A percentile compares a stretch with the other conserved stretches of the same genome.
These are phyloP conservation scores for Ziziphus jujuba DNA, from an alignment of 306 rosid genomes.

Conservation along the genomic window DNA sequence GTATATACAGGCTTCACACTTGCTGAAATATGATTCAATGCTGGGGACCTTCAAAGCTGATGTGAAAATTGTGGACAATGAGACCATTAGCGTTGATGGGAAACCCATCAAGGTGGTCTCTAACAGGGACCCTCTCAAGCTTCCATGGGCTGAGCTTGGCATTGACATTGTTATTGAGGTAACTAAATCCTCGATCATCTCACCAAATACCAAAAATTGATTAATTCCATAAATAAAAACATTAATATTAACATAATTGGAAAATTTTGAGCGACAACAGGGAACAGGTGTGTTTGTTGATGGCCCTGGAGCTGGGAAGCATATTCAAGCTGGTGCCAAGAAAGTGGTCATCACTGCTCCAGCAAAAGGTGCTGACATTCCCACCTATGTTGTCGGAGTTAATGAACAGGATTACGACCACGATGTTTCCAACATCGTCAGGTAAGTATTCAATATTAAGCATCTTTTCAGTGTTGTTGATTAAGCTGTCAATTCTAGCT, in stretches of 20 bases:
- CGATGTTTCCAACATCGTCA: conserved; percentile 68
- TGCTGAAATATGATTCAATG: conserved; percentile 93
- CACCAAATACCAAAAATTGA: background rate
- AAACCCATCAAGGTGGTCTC: conserved; percentile 89
- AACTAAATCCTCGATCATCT: background rate
- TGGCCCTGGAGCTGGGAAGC: conserved; percentile 98
- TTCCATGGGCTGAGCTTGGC: conserved; percentile 97
- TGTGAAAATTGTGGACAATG: conserved; percentile 64
- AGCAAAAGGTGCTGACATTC: conserved; percentile 98
- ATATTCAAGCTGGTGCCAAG: conserved; percentile 99
- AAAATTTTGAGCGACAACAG: conserved; percentile 36
- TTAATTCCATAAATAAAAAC: background rate
- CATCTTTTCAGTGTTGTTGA: background rate
- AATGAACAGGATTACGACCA: conserved; percentile 79
- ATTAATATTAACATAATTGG: conserved; percentile 8
- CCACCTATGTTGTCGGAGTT: conserved; percentile 90
- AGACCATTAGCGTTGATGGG: conserved; percentile 86
- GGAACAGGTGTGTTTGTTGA: conserved; percentile 99
- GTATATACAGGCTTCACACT: conserved; percentile 60
- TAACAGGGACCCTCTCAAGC: conserved; percentile 90
- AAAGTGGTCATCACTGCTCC: conserved; percentile 98
- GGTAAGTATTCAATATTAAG: conserved; percentile 40
- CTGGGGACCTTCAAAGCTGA: conserved; percentile 93
- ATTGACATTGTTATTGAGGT: conserved; percentile 99
- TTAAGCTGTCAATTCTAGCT: too few relatives aligned